These are phyloP conservation scores for Fusarium hostae DNA, from an alignment of 2,329 filamentous ascomycete genomes.

Conservation along the genomic window DNA sequence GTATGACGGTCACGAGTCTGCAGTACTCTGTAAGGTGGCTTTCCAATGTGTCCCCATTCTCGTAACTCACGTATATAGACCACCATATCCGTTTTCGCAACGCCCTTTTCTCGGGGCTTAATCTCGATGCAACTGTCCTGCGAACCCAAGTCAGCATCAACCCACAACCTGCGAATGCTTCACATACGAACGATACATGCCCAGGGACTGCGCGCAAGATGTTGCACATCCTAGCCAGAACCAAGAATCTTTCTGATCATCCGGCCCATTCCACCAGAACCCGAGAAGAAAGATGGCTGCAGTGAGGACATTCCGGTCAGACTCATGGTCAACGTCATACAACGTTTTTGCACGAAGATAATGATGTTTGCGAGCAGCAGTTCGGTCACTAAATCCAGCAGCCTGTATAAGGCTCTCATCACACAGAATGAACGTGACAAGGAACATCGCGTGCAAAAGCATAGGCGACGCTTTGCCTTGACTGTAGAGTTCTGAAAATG, in stretches of 20 bases:
- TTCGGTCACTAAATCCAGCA: conserved; percentile 25
- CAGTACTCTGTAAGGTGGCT: too few species aligned
- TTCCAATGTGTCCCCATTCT: too few species aligned
- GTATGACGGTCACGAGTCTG: conserved; percentile 29
- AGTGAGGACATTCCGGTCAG: background rate
- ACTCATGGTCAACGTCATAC: conserved; percentile 32
- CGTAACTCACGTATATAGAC: conserved; percentile 30
- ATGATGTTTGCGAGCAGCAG: conserved; percentile 22
- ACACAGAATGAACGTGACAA: conserved; percentile 17
- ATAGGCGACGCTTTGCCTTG: conserved; percentile 1
- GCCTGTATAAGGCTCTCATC: conserved; percentile 13
- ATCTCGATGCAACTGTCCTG: background rate
- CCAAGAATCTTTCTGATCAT: conserved; percentile 40
- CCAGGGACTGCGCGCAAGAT: conserved; percentile 29
- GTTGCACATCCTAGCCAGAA: conserved; percentile 36
- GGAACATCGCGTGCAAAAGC: conserved; percentile 22
- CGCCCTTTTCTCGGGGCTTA: background rate
- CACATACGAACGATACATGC: conserved; percentile 34
- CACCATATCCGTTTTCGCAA: conserved; percentile 36
- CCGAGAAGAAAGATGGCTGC: conserved; percentile 25
- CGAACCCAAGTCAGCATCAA: background rate
- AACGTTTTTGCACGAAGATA: conserved; percentile 33
- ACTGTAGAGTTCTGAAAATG: conserved; percentile 2
- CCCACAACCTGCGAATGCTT: fast-evolving
- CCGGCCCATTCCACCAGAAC: conserved; percentile 35